Evolutionary conservation across 768 basidiomycete genomes (phyloP).

Genomic region (Dioszegia crocea): DNA sequence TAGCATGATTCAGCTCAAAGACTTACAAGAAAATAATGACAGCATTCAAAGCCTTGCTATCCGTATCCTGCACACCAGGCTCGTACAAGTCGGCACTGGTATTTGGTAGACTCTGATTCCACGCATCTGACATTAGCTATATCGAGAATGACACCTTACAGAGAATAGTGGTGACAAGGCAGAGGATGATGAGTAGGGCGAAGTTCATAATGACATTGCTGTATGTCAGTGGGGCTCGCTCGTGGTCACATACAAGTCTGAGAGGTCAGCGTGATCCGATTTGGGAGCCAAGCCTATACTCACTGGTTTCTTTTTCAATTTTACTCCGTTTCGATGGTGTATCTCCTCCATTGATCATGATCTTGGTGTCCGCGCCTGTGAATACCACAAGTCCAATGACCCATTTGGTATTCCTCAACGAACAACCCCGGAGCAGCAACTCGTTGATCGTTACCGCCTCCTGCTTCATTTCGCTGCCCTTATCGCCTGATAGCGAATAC

Average conservation of each 20-base stretch:
- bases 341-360: constrained; percentile 70
- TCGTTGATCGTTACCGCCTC: constrained; percentile 76
- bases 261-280: neutral
- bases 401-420: constrained; percentile 85
- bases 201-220: constrained; percentile 98
- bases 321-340: constrained; percentile 96
- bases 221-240: constrained; percentile 13
- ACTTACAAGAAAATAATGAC: constrained; percentile 88
- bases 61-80: constrained; percentile 60
- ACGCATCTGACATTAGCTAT: constrained; percentile 56
- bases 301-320: constrained; percentile 90
- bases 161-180: constrained; percentile 64
- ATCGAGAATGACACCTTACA: constrained; percentile 16
- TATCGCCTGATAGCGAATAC: constrained; percentile 57
- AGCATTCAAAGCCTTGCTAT: constrained; percentile 63
- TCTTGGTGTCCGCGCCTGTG: constrained; percentile 71
- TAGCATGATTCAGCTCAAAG: neutral
- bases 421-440: constrained; percentile 82
- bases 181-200: constrained; percentile 69
- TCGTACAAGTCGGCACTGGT: constrained; percentile 76
- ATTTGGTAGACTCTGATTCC: constrained; percentile 59
- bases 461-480: constrained; percentile 46
- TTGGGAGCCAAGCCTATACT: neutral
- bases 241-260: constrained; percentile 15
- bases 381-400: constrained; percentile 89